Evolutionary conservation across 2,329 filamentous ascomycete species (phyloP).

Genomic region (Alternaria burnsii): DNA sequence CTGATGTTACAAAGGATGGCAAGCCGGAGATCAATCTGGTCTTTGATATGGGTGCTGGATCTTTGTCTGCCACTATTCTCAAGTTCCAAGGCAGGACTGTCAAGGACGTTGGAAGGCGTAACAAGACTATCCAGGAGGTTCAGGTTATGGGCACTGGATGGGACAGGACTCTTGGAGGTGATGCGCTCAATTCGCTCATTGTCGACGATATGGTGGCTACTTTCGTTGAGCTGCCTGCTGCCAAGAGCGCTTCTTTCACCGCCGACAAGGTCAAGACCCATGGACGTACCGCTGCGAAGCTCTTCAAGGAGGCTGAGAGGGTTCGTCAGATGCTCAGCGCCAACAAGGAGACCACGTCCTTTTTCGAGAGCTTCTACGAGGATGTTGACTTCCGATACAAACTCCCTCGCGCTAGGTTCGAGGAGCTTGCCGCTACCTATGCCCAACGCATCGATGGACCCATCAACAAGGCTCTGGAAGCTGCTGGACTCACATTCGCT

Average conservation of each 20-base stretch:
- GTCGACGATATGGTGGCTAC: slow-evolving; percentile 86
- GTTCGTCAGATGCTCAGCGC: slow-evolving; percentile 90
- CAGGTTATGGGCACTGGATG: slow-evolving; percentile 85
- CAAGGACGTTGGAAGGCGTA: slow-evolving; percentile 91
- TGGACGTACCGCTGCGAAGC: slow-evolving; percentile 84
- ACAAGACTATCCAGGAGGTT: slow-evolving; percentile 98
- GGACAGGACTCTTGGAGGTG: slow-evolving; percentile 89
- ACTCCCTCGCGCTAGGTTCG: slow-evolving; percentile 80
- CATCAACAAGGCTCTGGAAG: slow-evolving; percentile 76
- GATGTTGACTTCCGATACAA: slow-evolving; percentile 95
- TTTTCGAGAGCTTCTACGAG: slow-evolving; percentile 89
- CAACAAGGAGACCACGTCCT: slow-evolving; percentile 80
- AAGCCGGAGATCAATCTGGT: slow-evolving; percentile 92
- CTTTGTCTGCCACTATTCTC: slow-evolving; percentile 87
- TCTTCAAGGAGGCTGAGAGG: slow-evolving; percentile 92
- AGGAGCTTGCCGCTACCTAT: slow-evolving; percentile 75
- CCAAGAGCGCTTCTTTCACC: slow-evolving; percentile 70
- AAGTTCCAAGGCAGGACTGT: slow-evolving; percentile 88
- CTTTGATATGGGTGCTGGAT: slow-evolving; percentile 98
- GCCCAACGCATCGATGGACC: slow-evolving; percentile 73
- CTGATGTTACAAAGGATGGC: slow-evolving; percentile 79
- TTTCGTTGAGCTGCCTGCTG: slow-evolving; percentile 72
- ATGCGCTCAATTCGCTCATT: slow-evolving; percentile 86
- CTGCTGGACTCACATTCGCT: slow-evolving; percentile 73
- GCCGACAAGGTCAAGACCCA: slow-evolving; percentile 73